Percentiles rank a stretch among this genome's conserved stretches.
Evolutionary conservation across 2,329 filamentous ascomycete genomes (phyloP).

Genomic region (Penicillium psychrosexuale): DNA sequence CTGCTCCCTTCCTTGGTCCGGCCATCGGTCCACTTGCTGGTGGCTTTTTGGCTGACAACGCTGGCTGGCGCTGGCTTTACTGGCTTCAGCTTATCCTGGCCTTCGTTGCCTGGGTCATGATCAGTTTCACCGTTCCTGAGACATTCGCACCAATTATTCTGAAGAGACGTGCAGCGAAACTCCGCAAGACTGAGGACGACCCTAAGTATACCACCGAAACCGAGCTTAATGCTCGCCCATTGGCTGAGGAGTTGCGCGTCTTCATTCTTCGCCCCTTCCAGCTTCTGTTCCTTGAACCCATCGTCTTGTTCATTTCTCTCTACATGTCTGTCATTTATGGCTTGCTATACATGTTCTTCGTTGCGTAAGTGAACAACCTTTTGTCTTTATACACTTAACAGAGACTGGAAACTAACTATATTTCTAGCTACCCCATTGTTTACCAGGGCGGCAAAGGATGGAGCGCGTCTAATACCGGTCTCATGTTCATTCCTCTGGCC

Average conservation of each 20-base stretch:
- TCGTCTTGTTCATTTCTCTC: conserved; percentile 76
- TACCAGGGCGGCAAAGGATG: conserved; percentile 80
- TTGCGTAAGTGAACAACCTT: conserved; percentile 49
- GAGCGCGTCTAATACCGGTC: conserved; percentile 67
- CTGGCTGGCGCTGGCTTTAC: conserved; percentile 80
- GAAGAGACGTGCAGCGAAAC: conserved; percentile 64
- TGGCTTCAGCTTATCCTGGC: conserved; percentile 81
- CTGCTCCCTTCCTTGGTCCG: conserved; percentile 78
- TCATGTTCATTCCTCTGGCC: conserved; percentile 84
- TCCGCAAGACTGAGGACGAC: conserved; percentile 67
- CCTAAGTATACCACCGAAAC: conserved; percentile 70
- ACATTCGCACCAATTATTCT: conserved; percentile 83
- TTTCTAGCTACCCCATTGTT: conserved; percentile 52
- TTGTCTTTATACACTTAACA: neutral
- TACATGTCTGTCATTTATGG: conserved; percentile 76
- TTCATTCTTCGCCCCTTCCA: conserved; percentile 82
- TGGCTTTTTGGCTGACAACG: conserved; percentile 68
- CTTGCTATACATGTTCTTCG: conserved; percentile 53
- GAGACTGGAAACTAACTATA: conserved; percentile 11
- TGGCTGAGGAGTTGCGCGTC: conserved; percentile 65
- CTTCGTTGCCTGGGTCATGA: conserved; percentile 66
- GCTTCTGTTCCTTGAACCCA: conserved; percentile 77
- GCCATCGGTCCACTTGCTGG: conserved; percentile 74
- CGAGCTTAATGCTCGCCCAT: conserved; percentile 69
- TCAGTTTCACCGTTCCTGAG: conserved; percentile 85